Evolutionary conservation across 2,329 filamentous ascomycete genomes (phyloP).

Genomic region (Zymoseptoria tritici): DNA sequence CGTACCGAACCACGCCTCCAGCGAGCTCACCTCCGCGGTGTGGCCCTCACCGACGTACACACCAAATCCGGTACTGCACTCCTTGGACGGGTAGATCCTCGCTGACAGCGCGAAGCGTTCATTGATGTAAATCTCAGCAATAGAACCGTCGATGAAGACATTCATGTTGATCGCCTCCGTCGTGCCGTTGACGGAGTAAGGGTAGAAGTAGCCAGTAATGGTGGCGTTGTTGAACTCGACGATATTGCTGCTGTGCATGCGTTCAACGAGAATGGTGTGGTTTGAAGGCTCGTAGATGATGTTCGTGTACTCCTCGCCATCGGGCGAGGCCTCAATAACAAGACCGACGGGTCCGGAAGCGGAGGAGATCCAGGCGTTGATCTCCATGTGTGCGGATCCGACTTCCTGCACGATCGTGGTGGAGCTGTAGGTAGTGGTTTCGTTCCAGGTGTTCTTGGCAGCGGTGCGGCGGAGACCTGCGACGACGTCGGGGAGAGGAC

Average conservation of each 20-base stretch:
- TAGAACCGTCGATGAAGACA: conserved; percentile 42
- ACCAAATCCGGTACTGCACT: conserved; percentile 38
- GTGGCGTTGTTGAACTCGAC: conserved; percentile 37
- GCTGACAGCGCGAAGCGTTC: conserved; percentile 36
- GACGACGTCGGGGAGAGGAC: conserved; percentile 39
- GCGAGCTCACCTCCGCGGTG: conserved; percentile 25
- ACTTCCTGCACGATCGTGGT: conserved; percentile 23
- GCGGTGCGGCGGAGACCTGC: conserved; percentile 30
- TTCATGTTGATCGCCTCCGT: conserved; percentile 37
- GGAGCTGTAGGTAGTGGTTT: conserved; percentile 19
- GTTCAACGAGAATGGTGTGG: conserved; percentile 40
- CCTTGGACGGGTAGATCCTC: conserved; percentile 40
- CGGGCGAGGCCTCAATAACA: conserved; percentile 37
- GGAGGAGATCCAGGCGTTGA: conserved; percentile 33
- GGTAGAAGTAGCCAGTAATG: conserved; percentile 41
- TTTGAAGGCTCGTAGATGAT: conserved; percentile 41
- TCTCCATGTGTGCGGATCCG: conserved; percentile 34
- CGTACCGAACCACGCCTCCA: conserved; percentile 35
- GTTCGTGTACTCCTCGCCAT: conserved; percentile 37
- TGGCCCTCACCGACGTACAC: conserved; percentile 34
- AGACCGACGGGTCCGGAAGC: conserved; percentile 37
- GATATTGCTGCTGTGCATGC: conserved; percentile 37
- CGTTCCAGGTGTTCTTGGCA: conserved; percentile 19
- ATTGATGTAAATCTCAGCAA: conserved; percentile 43
- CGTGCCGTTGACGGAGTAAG: conserved; percentile 33